Evolutionary conservation across 805 yeast species (phyloP).

Genomic region (Wilhelminamyces savonicus): DNA sequence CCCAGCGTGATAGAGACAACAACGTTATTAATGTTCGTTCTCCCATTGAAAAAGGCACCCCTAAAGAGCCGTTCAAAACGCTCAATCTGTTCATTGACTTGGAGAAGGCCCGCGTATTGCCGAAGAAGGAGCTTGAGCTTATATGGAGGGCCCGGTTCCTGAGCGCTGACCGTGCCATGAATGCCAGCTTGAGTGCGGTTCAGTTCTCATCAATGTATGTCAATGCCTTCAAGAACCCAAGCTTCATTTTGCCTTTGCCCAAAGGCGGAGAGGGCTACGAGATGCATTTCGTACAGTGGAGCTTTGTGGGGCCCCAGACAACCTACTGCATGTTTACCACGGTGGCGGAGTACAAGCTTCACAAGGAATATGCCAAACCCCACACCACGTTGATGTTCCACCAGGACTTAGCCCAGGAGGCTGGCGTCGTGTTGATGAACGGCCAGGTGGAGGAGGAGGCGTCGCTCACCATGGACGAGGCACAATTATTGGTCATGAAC

Average conservation of each 20-base stretch:
- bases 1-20: conserved; percentile 14
- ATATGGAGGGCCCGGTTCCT: conserved; percentile 89
- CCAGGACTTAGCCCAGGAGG: conserved; percentile 57
- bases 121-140: conserved; percentile 59
- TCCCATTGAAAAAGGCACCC: conserved; percentile 28
- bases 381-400: conserved; percentile 90
- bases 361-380: conserved; percentile 88
- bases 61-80: conserved; percentile 57
- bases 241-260: conserved; percentile 88
- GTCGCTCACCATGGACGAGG: conserved; percentile 61
- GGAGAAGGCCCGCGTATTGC: conserved; percentile 54
- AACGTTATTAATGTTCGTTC: conserved; percentile 24
- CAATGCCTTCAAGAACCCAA: conserved; percentile 69
- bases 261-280: conserved; percentile 56
- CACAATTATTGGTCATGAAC: conserved; percentile 69
- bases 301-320: conserved; percentile 75
- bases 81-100: conserved; percentile 65
- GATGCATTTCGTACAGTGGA: conserved; percentile 92
- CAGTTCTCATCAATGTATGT: conserved; percentile 59
- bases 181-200: conserved; percentile 54
- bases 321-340: conserved; percentile 88
- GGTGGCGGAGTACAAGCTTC: conserved; percentile 84
- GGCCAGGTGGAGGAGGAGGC: conserved; percentile 74
- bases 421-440: conserved; percentile 74
- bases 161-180: conserved; percentile 48